Percentiles rank a stretch among this genome's conserved stretches.
phyloP scores from a whole-genome alignment of 2,329 filamentous ascomycete genomes.

The Xylaria sp. region DNA sequence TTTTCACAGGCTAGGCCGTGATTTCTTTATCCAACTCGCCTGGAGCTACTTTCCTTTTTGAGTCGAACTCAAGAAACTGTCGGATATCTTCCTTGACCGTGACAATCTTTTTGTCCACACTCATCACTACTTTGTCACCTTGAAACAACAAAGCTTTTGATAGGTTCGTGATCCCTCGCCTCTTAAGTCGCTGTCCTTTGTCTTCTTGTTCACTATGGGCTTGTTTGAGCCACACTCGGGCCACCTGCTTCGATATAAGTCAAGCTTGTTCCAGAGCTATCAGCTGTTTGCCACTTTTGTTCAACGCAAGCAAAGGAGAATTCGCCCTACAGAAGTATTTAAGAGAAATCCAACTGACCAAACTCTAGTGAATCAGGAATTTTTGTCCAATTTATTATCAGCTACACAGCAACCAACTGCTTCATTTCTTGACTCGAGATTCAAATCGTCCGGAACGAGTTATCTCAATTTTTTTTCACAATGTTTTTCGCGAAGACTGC shows the following conservation, averaged over 20 bases:
- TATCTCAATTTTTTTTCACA: slow-evolving; percentile 56
- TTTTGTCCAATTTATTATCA: slow-evolving; percentile 30
- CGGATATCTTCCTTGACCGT: slow-evolving; percentile 39
- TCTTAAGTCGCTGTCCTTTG: slow-evolving; percentile 10
- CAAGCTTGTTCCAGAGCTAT: slow-evolving; percentile 5
- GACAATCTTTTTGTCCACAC: slow-evolving; percentile 40
- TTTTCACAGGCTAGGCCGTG: slow-evolving; percentile 52
- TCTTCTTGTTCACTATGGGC: slow-evolving; percentile 34
- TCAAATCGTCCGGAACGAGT: slow-evolving; percentile 56
- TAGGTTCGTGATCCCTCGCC: slow-evolving; percentile 41
- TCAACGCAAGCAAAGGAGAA: slow-evolving; percentile 1
- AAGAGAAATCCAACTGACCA: slow-evolving; percentile 28
- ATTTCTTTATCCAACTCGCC: slow-evolving; percentile 50
- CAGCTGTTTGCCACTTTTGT: slow-evolving; percentile 6
- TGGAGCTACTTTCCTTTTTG: slow-evolving; percentile 55
- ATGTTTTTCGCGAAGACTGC: slow-evolving; percentile 63
- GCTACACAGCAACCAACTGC: slow-evolving; percentile 40
- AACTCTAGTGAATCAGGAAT: slow-evolving; percentile 24
- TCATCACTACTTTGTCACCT: slow-evolving; percentile 40
- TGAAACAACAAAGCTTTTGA: slow-evolving; percentile 41
- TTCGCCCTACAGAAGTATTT: slow-evolving; percentile 8
- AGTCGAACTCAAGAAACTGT: slow-evolving; percentile 45
- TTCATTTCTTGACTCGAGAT: slow-evolving; percentile 45
- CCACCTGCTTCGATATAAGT: neutral
- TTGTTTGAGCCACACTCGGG: slow-evolving; percentile 27